Percentiles rank a stretch among this genome's conserved stretches.
Conservation (phyloP, 2,329 filamentous ascomycete species). For the Cladosporium austrohemisphaericum region DNA sequence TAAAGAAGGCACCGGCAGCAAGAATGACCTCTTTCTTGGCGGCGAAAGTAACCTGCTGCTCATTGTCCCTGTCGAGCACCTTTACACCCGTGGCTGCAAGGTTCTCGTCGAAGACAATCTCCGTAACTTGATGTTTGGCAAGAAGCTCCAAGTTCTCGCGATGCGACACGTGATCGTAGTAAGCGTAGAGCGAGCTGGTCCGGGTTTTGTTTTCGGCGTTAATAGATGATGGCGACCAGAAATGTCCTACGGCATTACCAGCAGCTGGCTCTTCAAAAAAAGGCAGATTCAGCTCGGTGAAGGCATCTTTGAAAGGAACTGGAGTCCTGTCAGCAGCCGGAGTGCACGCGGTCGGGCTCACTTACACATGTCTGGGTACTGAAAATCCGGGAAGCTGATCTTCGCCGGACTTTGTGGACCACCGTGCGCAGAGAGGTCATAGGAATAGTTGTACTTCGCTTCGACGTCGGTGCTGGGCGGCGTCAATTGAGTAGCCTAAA, state of each 20-base stretch:
- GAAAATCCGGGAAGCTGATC: conserved; percentile 4
- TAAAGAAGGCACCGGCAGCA: conserved; percentile 38
- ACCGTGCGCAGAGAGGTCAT: neutral
- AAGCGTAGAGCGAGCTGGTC: conserved; percentile 41
- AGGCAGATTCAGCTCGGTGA: neutral
- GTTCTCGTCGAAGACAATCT: neutral
- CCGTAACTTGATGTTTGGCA: neutral
- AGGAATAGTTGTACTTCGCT: conserved; percentile 33
- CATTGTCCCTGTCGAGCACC: neutral
- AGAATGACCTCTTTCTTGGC: conserved; percentile 39
- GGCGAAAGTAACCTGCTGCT: neutral
- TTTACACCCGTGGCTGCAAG: neutral
- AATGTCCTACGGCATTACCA: neutral
- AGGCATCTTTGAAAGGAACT: neutral
- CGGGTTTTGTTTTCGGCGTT: conserved; percentile 46
- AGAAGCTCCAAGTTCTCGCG: neutral
- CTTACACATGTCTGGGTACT: conserved; percentile 1
- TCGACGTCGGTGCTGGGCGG: conserved; percentile 44
- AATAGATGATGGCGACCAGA: conserved; percentile 40
- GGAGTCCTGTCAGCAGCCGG: neutral
- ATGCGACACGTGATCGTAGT: neutral
- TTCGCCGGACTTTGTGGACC: neutral
- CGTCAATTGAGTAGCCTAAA: conserved; percentile 31
- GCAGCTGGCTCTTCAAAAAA: conserved; percentile 1
- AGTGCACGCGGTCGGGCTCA: neutral